Conservation (phyloP, 2,329 filamentous ascomycete species). For the Penicillium italicum region DNA sequence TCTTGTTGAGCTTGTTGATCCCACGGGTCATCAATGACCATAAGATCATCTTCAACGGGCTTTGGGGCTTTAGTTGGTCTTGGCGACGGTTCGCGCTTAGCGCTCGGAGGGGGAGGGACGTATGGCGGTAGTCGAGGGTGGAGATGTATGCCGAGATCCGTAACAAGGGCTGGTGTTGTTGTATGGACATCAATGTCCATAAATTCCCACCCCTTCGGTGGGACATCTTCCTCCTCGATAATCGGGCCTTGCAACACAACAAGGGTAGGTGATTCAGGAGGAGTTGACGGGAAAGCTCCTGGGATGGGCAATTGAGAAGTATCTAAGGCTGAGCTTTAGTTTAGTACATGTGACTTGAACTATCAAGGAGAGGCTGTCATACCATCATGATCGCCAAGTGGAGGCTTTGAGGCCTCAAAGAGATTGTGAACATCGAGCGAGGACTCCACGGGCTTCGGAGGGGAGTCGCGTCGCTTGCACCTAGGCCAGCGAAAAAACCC, state of each 20-base stretch:
- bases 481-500: constrained; percentile 9
- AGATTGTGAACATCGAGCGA: background rate
- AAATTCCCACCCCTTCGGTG: constrained; percentile 3
- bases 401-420: background rate
- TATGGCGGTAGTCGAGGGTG: constrained; percentile 10
- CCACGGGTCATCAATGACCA: constrained; percentile 22
- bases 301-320: constrained; percentile 8
- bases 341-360: constrained; percentile 1
- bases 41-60: constrained; percentile 6
- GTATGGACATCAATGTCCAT: constrained; percentile 8
- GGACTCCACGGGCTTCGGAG: background rate
- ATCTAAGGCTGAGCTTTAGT: background rate
- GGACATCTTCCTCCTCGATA: constrained; percentile 5
- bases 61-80: background rate
- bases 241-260: background rate
- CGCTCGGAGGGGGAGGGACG: constrained; percentile 1
- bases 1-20: constrained; percentile 11
- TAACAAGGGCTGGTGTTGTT: constrained; percentile 12
- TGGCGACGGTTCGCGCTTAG: constrained; percentile 2
- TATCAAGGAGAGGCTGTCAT: background rate
- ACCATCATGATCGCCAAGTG: background rate
- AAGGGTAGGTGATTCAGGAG: constrained; percentile 15
- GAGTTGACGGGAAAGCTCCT: constrained; percentile 19
- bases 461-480: background rate
- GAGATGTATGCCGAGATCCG: constrained; percentile 18